Evolutionary conservation across 2,329 filamentous ascomycete species (phyloP), one percentile per base, ranked within the genome.

Genomic region (Dactylella cylindrospora): DNA sequence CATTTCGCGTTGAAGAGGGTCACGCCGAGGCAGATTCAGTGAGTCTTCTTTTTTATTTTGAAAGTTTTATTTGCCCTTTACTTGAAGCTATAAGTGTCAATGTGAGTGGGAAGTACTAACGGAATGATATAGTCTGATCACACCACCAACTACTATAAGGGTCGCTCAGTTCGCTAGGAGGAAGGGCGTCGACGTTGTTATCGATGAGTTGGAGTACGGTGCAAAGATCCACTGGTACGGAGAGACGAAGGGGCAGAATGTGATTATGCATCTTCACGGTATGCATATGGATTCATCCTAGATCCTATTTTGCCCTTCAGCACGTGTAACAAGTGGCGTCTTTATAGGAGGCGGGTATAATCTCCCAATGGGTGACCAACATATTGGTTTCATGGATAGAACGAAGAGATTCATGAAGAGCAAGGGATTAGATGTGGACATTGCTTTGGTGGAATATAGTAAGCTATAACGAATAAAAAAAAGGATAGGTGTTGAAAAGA

Each of bases 381-480:
- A 64, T 36, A 15, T 55, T n/a, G 13, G 19, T 12, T 64, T 26
- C 15, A 23, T 49, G 22, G 29, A 64, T 13, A 31, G 39, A 13
- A 45, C 44, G 12, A 26, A 45, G 43, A 12, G 44, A 26, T 26
- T 22, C 3, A 15, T 64, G 15, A 46, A 64, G 49, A 43, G 26
- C 36, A 55, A 35, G 23, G 57, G 57, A 7, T 13, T 64, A 12
- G 43, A 49, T 1, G 36, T 33, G 2, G 57, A 54, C 26, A 4
- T 64, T 15, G 57, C 50, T 35, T 41, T 54, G 19, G 26, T 64
- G 36, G 57, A 64, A 22, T 64, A 64, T 22, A 43, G 55, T 60
- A 43, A 3, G 51, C 23, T 38, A 22, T 26, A 31, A n/a, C n/a
- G n/a, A n/a, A n/a, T n/a, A n/a, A n/a, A n/a, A n/a, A n/a, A n/a